Evolutionary conservation across 2,329 filamentous ascomycete genomes (phyloP), one percentile per base, ranked within the genome.

Genomic region (Apiospora kogelbergensis): DNA sequence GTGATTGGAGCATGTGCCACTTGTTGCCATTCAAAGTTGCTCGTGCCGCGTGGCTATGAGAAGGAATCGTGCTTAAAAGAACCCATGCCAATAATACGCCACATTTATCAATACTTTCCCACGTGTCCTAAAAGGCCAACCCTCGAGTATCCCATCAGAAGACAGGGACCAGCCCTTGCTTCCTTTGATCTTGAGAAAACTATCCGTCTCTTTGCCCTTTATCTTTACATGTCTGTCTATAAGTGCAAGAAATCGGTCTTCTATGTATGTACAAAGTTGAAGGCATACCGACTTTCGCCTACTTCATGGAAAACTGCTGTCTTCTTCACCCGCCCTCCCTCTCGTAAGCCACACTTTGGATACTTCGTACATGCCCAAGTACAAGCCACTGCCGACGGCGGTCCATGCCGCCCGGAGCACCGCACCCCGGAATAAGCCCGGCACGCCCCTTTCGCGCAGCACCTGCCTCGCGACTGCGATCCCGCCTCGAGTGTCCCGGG

Each of bases 291-390:
- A 65, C 42, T 13, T 15, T 42, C n/a, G 40, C 17, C 37, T 26
- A 67, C 33, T 71, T 69, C 40, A 73, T 42, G 70, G 70, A 44
- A 73, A 71, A 37, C 66, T 66, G 10, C 68, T 80, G 69, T 72
- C 65, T 15, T 78, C 83, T 20, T 84, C 82, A 64, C 84, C 82
- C 53, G 72, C 20, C 78, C 67, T 81, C 80, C 71, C 53, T 37
- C 30, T 20, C 15, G 53, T 60, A 0, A 91, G 78, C 84, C 88
- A 93, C 46, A 88, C 82, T 76, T 93, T 90, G 11, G 92, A 91
- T 72, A 90, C 90, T 79, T 97, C 94, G 80, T 97, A 97, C 57
- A 92, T 91, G 30, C 93, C 93, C 53, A 97, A 81, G 83, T 97
- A 97, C 68, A 97, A 81, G 3, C 94, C 94, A 77, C 92, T 92